Percentiles rank a stretch among this genome's conserved stretches.
Conservation (phyloP, 2,329 filamentous ascomycete genomes). For the Exserohilum rostratum region DNA sequence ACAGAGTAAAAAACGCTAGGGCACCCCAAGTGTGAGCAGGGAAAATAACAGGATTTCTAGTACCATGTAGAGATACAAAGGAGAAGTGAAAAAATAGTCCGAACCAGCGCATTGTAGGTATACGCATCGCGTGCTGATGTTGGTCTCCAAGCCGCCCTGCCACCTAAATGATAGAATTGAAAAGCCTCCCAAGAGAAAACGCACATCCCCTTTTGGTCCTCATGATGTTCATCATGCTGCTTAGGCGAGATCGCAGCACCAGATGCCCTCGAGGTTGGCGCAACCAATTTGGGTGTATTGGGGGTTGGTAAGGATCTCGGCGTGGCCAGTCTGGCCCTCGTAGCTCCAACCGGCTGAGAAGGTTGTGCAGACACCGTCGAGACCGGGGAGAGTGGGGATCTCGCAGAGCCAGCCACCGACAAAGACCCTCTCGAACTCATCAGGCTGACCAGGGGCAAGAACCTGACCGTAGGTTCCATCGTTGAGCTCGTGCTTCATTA, state of each 20-base stretch:
- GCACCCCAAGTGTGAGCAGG: constrained; percentile 10
- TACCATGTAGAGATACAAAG: constrained; percentile 21
- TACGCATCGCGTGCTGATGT: constrained; percentile 11
- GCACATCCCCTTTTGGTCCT: background rate
- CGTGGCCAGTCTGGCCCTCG: constrained; percentile 40
- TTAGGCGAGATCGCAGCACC: constrained; percentile 43
- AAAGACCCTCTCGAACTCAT: constrained; percentile 36
- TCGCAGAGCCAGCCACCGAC: constrained; percentile 47
- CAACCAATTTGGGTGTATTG: constrained; percentile 42
- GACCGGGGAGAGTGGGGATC: constrained; percentile 31
- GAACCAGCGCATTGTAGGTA: constrained; percentile 15
- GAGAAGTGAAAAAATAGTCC: constrained; percentile 19
- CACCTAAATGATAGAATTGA: constrained; percentile 10
- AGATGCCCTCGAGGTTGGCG: constrained; percentile 29
- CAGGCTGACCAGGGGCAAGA: constrained; percentile 32
- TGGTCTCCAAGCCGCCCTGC: constrained; percentile 22
- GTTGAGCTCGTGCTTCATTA: constrained; percentile 43
- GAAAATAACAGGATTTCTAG: constrained; percentile 15
- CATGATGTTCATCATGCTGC: constrained; percentile 1
- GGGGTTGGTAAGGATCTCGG: constrained; percentile 36
- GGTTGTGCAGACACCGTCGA: constrained; percentile 32
- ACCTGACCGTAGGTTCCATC: constrained; percentile 36
- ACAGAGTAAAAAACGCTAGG: constrained; percentile 7
- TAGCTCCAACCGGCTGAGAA: constrained; percentile 38
- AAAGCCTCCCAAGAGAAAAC: background rate